Percentiles rank a stretch among this genome's conserved stretches.
Conservation (phyloP, 2,329 filamentous ascomycete genomes). For the Paramyrothecium sp. region DNA sequence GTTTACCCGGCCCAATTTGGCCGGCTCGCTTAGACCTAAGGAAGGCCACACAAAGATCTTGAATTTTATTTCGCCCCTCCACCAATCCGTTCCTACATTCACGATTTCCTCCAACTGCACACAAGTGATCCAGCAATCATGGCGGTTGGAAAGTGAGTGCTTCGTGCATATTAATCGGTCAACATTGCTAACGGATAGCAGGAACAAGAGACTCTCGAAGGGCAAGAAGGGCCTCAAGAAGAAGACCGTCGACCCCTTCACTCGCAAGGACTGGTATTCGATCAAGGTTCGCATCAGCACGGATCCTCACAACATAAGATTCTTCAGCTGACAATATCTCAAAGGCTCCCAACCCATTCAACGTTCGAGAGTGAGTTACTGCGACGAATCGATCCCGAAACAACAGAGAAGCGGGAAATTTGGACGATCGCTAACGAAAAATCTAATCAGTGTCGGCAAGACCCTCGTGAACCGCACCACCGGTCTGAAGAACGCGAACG, state of each 20-base stretch:
- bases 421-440: slow-evolving; percentile 14
- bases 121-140: slow-evolving; percentile 53
- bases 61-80: slow-evolving; percentile 40
- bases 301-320: no score
- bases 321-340: neutral
- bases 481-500: slow-evolving; percentile 99
- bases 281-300: slow-evolving; percentile 67
- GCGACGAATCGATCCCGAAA: slow-evolving; percentile 12
- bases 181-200: slow-evolving; percentile 33
- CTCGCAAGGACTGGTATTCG: slow-evolving; percentile 98
- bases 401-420: slow-evolving; percentile 5
- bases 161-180: slow-evolving; percentile 5
- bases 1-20: slow-evolving; percentile 19
- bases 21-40: slow-evolving; percentile 36
- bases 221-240: slow-evolving; percentile 99
- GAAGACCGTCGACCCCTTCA: slow-evolving; percentile 96
- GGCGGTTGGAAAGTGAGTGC: slow-evolving; percentile 59
- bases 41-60: slow-evolving; percentile 37
- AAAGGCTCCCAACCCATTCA: slow-evolving; percentile 91
- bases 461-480: slow-evolving; percentile 99
- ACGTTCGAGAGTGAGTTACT: slow-evolving; percentile 84
- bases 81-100: slow-evolving; percentile 39
- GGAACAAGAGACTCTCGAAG: slow-evolving; percentile 99
- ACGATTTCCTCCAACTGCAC: slow-evolving; percentile 41
- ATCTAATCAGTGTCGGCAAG: slow-evolving; percentile 83